Evolutionary conservation across 768 basidiomycete genomes (phyloP).

Genomic region (Lanmaoa rubissima): DNA sequence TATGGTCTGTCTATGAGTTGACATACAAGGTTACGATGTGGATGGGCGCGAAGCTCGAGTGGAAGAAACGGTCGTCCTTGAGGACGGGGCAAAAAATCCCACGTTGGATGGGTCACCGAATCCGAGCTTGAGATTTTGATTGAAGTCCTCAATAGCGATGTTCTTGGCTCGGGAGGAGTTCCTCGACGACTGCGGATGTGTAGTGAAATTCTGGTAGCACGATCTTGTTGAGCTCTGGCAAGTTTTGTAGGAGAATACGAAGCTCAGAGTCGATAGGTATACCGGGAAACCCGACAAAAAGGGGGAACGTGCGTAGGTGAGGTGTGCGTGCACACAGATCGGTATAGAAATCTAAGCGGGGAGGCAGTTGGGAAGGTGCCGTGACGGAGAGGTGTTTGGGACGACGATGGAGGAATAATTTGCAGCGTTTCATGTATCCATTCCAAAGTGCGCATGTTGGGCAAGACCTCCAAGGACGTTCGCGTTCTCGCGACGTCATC

Average conservation of each 20-base stretch:
- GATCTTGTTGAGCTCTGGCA: conserved; percentile 46
- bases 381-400: conserved; percentile 41
- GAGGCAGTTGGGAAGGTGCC: conserved; percentile 20
- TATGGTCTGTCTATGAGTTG: conserved; percentile 45
- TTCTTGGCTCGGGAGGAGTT: conserved; percentile 43
- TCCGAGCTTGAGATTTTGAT: conserved; percentile 47
- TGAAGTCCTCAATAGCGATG: conserved; percentile 52
- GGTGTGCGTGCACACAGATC: conserved; percentile 52
- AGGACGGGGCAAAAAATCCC: conserved; percentile 40
- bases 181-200: conserved; percentile 46
- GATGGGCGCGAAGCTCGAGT: conserved; percentile 42
- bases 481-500: conserved; percentile 60
- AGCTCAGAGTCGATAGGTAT: conserved; percentile 41
- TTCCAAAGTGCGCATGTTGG: conserved; percentile 49
- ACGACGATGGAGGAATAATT: conserved; percentile 58
- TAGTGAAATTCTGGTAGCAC: conserved; percentile 52
- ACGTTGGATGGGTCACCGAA: conserved; percentile 46
- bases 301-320: conserved; percentile 43
- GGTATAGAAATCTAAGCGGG: conserved; percentile 26
- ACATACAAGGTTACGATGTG: conserved; percentile 54
- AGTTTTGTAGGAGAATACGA: conserved; percentile 36
- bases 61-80: conserved; percentile 43
- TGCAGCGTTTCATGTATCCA: conserved; percentile 45
- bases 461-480: conserved; percentile 50
- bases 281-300: conserved; percentile 44